Base-by-base conservation (phyloP, 345 rosid genomes). In the Erodium maritimum region DNA sequence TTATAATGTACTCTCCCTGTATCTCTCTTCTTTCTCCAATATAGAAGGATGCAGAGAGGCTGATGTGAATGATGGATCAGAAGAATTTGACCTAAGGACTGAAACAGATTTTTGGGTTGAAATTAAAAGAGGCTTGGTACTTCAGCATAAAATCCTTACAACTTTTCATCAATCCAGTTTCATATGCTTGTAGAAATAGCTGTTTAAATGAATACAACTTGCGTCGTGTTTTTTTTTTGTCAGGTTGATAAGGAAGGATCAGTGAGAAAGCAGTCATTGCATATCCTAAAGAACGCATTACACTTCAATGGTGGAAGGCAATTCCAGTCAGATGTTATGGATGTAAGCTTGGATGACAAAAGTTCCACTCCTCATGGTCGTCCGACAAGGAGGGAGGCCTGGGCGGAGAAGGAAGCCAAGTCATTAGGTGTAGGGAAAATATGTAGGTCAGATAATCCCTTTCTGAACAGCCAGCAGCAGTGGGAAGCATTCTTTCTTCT, bases 401-500 rank as follows among this genome's bases (percentile, higher is more conserved):
- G 91, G 89, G 98, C 98, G 54, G 77, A 80, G 23, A 85, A 79
- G 75, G 98, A 91, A 84, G 98, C 93, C 61, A 79, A 76, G 71
- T 91, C 98, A 7, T 75, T 91, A 55, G 96, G 96, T 52, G 85
- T 91, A 42, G 95, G 86, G 55, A 77, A 77, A 63, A 57, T 75
- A 55, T 79, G 74, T 73, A 71, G 60, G 68, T 65, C 79, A 55
- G 54, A 65, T 52, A 83, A 81, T 62, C 78, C 82, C 57, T 71
- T 63, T 33, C 65, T 78, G 69, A 73, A 72, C 55, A 67, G 65
- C 68, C 74, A 61, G 68, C 86, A 84, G 73, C 84, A 76, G 60
- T 91, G 98, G 98, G 87, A 81, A 68, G 95, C 95, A 58, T 91
- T 91, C 71, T 34, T 88, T 56, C 95, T 91, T 60, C 60, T 86